A percentile compares a stretch with the other conserved stretches of the same genome.
phyloP scores from a whole-genome alignment of 106 monocot genomes.

The Posidonia australis region DNA sequence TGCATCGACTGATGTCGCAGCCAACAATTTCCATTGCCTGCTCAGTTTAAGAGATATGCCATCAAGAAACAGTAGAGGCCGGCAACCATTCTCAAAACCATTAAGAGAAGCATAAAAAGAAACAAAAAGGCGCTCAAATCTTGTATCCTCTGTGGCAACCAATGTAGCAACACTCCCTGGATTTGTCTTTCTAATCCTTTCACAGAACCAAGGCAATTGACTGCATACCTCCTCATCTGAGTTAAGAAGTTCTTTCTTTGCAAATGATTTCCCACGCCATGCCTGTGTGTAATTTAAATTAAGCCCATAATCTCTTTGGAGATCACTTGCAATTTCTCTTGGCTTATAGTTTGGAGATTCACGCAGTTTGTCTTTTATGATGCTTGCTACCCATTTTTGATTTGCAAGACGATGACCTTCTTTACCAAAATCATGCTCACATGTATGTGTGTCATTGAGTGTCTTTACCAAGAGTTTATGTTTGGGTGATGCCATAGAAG shows the following conservation, averaged over 20 bases:
- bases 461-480: constrained; percentile 71
- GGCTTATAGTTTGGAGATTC: constrained; percentile 82
- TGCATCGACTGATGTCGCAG: constrained; percentile 70
- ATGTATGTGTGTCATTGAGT: constrained; percentile 56
- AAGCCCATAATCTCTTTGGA: constrained; percentile 82
- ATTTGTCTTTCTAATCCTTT: constrained; percentile 81
- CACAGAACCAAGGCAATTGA: constrained; percentile 80
- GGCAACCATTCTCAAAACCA: constrained; percentile 85
- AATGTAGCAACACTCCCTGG: constrained; percentile 70
- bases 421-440: constrained; percentile 42
- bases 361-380: constrained; percentile 87
- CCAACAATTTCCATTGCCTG: constrained; percentile 58
- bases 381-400: constrained; percentile 86
- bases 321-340: constrained; percentile 77
- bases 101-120: constrained; percentile 66
- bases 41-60: constrained; percentile 49
- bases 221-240: constrained; percentile 67
- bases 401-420: constrained; percentile 64
- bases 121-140: constrained; percentile 59
- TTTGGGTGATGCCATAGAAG: constrained; percentile 45
- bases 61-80: constrained; percentile 70
- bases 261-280: constrained; percentile 78
- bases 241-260: constrained; percentile 75
- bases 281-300: constrained; percentile 81
- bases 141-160: constrained; percentile 50